Evolutionary conservation across 805 yeast genomes (phyloP), one percentile per base, ranked within the genome.

Genomic region (Starmerella tilneyi): DNA sequence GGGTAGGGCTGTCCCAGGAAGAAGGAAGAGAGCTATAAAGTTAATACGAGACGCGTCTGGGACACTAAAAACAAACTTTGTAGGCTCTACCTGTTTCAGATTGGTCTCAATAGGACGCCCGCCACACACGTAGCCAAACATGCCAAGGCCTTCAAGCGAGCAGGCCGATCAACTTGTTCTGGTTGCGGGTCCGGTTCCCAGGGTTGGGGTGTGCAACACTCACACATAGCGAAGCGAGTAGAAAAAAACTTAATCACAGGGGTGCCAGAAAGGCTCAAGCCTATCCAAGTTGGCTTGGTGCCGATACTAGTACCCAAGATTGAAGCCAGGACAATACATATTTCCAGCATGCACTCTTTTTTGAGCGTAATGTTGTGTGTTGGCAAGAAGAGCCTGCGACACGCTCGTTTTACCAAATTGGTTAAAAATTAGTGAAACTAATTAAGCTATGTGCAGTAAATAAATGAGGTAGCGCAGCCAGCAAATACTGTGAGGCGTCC

Each of bases 111-210:
- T 66, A 32, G 83, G 82, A 50, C 85, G 68, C 23, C 88, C 86
- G 5, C 85, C 79, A 60, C 85, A 79, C 38, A 80, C 75, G 19
- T 81, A 79, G 15, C 85, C 89, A 64, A 81, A 81, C 85, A 81
- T 79, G 4, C 9, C n/a, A n/a, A n/a, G n/a, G n/a, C n/a, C n/a
- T n/a, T n/a, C n/a, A n/a, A n/a, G n/a, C n/a, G n/a, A n/a, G n/a
- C n/a, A n/a, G n/a, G n/a, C n/a, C n/a, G n/a, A n/a, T n/a, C n/a
- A n/a, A n/a, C n/a, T n/a, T n/a, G n/a, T n/a, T n/a, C n/a, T n/a
- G n/a, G n/a, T n/a, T n/a, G n/a, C n/a, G n/a, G n/a, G n/a, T n/a
- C n/a, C 15, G 23, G 26, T 22, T 2, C 17, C 12, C n/a, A 19
- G 38, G 38, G 27, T 21, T n/a, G 15, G 38, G 38, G 38, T 34